Conservation (phyloP, 352 stramenopile genomes). For the Phytophthora tentaculata region DNA sequence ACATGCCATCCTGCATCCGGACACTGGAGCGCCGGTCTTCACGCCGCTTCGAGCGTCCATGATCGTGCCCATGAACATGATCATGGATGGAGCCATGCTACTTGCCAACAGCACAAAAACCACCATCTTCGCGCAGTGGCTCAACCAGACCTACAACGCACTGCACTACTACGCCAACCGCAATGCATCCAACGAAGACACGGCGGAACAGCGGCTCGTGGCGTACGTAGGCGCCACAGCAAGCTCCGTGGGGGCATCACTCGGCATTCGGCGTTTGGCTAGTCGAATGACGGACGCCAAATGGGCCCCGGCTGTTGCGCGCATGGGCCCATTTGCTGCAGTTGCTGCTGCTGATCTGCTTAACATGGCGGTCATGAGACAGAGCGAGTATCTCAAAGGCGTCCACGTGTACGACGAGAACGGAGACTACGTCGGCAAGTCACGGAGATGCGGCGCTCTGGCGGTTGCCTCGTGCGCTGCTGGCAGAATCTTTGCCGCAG, state of each 20-base stretch:
- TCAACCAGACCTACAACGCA: constrained; percentile 92
- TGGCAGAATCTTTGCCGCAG: constrained; percentile 80
- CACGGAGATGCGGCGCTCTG: constrained; percentile 70
- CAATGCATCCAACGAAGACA: constrained; percentile 87
- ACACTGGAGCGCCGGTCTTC: constrained; percentile 71
- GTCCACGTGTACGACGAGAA: constrained; percentile 86
- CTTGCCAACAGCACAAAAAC: constrained; percentile 66
- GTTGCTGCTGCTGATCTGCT: constrained; percentile 86
- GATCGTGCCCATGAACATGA: constrained; percentile 87
- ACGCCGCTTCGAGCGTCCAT: constrained; percentile 81
- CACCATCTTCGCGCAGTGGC: constrained; percentile 83
- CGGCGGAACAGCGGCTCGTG: constrained; percentile 61
- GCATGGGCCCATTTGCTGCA: constrained; percentile 79
- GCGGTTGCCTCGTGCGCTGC: constrained; percentile 79
- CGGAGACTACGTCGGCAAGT: constrained; percentile 79
- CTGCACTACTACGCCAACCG: constrained; percentile 91
- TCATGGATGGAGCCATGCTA: constrained; percentile 88
- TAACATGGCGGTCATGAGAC: constrained; percentile 87
- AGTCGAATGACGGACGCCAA: constrained; percentile 49
- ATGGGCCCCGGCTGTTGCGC: constrained; percentile 60
- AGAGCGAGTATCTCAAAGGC: constrained; percentile 84
- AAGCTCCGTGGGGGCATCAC: constrained; percentile 76
- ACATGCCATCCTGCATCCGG: constrained; percentile 75
- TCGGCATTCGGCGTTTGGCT: constrained; percentile 69
- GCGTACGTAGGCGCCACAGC: constrained; percentile 80